Percentiles rank a stretch among this genome's conserved stretches.
phyloP scores from a whole-genome alignment of 1,139 yeast species.

The Pichia sp. region DNA sequence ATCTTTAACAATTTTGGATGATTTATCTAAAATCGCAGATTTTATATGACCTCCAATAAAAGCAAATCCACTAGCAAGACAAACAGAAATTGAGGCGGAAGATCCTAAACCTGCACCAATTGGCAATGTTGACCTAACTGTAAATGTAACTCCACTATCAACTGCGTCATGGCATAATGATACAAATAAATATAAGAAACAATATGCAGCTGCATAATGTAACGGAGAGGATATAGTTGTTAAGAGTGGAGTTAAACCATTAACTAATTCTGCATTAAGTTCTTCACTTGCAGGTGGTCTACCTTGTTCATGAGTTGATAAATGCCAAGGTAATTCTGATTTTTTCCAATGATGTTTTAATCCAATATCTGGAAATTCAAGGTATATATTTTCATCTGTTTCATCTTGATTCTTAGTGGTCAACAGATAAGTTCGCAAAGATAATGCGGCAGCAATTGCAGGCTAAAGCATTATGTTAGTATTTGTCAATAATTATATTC shows the following conservation, averaged over 20 bases:
- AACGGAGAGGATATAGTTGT: slow-evolving; percentile 44
- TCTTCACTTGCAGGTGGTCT: slow-evolving; percentile 48
- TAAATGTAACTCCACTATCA: slow-evolving; percentile 56
- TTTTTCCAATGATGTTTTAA: slow-evolving; percentile 59
- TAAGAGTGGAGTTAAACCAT: slow-evolving; percentile 41
- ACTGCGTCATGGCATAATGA: slow-evolving; percentile 45
- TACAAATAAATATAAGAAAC: slow-evolving; percentile 73
- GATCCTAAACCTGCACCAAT: slow-evolving; percentile 98
- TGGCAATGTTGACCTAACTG: slow-evolving; percentile 79
- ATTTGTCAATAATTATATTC: neutral
- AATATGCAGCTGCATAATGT: slow-evolving; percentile 77
- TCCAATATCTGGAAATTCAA: slow-evolving; percentile 80
- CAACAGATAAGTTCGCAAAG: slow-evolving; percentile 71
- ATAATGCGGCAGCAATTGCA: slow-evolving; percentile 85
- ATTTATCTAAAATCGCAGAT: slow-evolving; percentile 26
- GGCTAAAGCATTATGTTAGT: slow-evolving; percentile 37
- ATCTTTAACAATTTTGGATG: slow-evolving; percentile 30
- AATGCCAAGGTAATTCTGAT: slow-evolving; percentile 56
- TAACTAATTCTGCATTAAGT: slow-evolving; percentile 55
- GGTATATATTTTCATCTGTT: slow-evolving; percentile 38
- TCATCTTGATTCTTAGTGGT: slow-evolving; percentile 40
- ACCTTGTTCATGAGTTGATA: slow-evolving; percentile 26
- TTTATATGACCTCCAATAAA: slow-evolving; percentile 51
- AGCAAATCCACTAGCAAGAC: slow-evolving; percentile 72
- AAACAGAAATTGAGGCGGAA: slow-evolving; percentile 85